Percentiles rank a stretch among this genome's conserved stretches.
These are phyloP conservation scores for Tinospora cordifolia DNA, from an alignment of 164 flowering plant species.

Conservation along the genomic window DNA sequence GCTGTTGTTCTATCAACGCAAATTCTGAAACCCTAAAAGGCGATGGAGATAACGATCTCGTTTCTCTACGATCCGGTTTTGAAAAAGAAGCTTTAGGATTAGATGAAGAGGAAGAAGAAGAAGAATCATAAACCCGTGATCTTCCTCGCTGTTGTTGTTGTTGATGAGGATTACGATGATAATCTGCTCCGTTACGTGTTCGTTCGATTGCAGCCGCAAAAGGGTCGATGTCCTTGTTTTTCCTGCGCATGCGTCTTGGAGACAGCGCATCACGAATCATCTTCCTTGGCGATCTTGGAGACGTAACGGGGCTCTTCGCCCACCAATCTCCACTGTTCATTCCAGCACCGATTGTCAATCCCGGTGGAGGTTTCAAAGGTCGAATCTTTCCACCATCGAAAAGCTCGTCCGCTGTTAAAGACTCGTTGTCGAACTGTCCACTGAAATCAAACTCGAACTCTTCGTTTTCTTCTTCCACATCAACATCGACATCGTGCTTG, in stretches of 20 bases:
- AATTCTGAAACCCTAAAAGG: slow-evolving; percentile 39
- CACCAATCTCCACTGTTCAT: background rate
- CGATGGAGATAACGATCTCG: slow-evolving; percentile 76
- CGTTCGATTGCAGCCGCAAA: slow-evolving; percentile 20
- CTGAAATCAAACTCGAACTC: slow-evolving; percentile 61
- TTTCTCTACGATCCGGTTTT: slow-evolving; percentile 32
- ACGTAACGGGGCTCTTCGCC: slow-evolving; percentile 14
- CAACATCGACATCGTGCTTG: slow-evolving; percentile 1
- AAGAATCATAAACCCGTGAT: slow-evolving; percentile 17
- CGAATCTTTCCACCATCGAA: slow-evolving; percentile 64
- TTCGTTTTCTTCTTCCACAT: slow-evolving; percentile 11
- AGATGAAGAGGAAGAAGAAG: slow-evolving; percentile 2
- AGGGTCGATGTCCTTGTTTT: slow-evolving; percentile 27
- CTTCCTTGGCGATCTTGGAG: slow-evolving; percentile 32
- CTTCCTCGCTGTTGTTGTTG: slow-evolving; percentile 33
- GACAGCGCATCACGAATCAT: slow-evolving; percentile 38
- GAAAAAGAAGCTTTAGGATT: no score
- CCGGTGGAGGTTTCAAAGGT: slow-evolving; percentile 44
- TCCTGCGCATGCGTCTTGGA: slow-evolving; percentile 31
- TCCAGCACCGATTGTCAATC: slow-evolving; percentile 16
- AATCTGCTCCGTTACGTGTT: slow-evolving; percentile 15
- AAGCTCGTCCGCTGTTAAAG: slow-evolving; percentile 57
- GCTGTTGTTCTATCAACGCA: slow-evolving; percentile 36
- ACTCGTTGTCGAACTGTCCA: slow-evolving; percentile 28
- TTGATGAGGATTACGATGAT: background rate